A percentile compares a stretch with the other conserved stretches of the same genome.
These are phyloP conservation scores for Fomitopsis pinicola DNA, from an alignment of 1,284 basidiomycete species.

Conservation along the genomic window DNA sequence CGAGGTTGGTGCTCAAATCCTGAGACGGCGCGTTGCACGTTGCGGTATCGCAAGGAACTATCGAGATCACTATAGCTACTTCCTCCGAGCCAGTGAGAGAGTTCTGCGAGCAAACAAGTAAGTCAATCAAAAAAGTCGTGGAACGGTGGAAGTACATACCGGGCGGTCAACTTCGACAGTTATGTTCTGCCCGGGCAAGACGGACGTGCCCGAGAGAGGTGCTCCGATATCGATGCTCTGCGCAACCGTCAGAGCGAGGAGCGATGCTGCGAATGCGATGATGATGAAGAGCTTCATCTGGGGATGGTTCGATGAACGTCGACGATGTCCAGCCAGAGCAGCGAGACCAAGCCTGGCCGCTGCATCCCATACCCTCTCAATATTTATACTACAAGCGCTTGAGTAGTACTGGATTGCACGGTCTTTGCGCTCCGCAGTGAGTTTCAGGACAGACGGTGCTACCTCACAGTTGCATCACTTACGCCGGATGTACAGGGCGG, in stretches of 20 bases:
- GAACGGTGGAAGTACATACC: constrained; percentile 21
- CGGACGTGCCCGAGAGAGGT: constrained; percentile 28
- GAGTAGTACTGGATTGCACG: background rate
- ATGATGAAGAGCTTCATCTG: constrained; percentile 20
- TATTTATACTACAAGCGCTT: background rate
- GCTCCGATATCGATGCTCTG: constrained; percentile 36
- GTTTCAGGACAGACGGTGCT: too few relatives aligned
- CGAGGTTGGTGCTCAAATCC: constrained; percentile 16
- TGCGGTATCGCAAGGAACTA: constrained; percentile 27
- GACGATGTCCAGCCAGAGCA: background rate
- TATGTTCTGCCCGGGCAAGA: constrained; percentile 32
- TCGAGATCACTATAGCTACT: constrained; percentile 39
- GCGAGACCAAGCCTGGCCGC: background rate
- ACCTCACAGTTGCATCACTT: too few relatives aligned
- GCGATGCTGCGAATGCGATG: constrained; percentile 12
- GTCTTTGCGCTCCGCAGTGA: background rate
- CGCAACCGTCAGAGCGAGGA: constrained; percentile 27
- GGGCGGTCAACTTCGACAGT: constrained; percentile 39
- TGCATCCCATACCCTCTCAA: background rate
- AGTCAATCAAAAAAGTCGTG: too few relatives aligned
- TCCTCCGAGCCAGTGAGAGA: constrained; percentile 33
- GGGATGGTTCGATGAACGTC: background rate
- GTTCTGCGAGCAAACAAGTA: too few relatives aligned
- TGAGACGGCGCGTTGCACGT: constrained; percentile 19
- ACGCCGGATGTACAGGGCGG: too few relatives aligned